Conservation (phyloP, 495 filamentous ascomycete species). For the Aspergillus ostianus region DNA sequence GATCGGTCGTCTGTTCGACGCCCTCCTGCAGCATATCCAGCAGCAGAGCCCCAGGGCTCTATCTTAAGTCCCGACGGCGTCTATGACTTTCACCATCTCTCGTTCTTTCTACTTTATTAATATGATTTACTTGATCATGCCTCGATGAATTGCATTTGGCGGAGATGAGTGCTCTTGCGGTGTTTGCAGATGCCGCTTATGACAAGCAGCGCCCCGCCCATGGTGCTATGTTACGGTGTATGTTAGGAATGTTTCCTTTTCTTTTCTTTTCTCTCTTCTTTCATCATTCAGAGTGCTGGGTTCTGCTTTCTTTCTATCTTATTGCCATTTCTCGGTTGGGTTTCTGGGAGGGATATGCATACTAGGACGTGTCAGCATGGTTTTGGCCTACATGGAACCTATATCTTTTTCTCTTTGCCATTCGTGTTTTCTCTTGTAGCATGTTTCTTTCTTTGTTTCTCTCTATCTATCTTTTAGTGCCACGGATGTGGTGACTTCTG, state of each 20-base stretch:
- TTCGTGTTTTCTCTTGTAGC: conserved; percentile 13
- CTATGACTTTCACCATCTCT: conserved; percentile 10
- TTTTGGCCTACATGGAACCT: conserved; percentile 22
- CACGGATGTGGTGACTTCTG: conserved; percentile 21
- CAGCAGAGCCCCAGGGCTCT: conserved; percentile 48
- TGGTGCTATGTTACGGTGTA: conserved; percentile 22
- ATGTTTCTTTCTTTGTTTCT: conserved; percentile 19
- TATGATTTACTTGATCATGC: conserved; percentile 25
- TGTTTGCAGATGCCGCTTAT: conserved; percentile 29
- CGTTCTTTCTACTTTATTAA: conserved; percentile 19
- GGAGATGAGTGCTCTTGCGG: conserved; percentile 27
- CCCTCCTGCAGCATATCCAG: conserved; percentile 50
- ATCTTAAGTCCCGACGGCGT: conserved; percentile 27
- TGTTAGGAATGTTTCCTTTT: conserved; percentile 25
- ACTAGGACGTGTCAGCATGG: conserved; percentile 27
- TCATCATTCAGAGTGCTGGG: conserved; percentile 23
- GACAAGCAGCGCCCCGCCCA: conserved; percentile 21
- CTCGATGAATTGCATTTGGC: conserved; percentile 28
- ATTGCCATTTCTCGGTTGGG: conserved; percentile 34
- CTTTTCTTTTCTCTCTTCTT: conserved; percentile 23
- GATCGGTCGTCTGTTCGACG: conserved; percentile 52
- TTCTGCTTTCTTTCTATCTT: conserved; percentile 21
- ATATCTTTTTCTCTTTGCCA: conserved; percentile 16
- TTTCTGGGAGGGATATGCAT: conserved; percentile 31
- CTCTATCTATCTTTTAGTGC: conserved; percentile 6